phyloP scores from a whole-genome alignment of 2,329 filamentous ascomycete species.

The Xylariaceae sp. region DNA sequence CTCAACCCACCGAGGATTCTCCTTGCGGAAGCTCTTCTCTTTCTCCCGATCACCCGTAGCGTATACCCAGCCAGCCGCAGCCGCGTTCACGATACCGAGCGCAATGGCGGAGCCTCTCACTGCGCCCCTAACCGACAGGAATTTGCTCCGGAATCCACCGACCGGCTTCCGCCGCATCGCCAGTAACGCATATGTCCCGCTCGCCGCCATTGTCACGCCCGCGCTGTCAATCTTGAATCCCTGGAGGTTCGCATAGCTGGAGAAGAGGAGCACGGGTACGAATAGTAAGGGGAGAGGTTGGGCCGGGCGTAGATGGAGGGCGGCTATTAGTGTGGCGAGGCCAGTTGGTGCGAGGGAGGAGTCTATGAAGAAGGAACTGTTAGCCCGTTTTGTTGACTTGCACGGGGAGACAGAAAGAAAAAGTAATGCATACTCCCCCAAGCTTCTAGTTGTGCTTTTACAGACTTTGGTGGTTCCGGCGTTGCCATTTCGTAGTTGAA shows the following conservation, averaged over 20 bases:
- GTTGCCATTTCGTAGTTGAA: constrained; percentile 38
- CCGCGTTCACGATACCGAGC: constrained; percentile 54
- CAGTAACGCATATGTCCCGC: constrained; percentile 62
- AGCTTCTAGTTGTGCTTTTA: constrained; percentile 46
- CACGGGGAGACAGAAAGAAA: background rate
- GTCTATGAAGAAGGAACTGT: constrained; percentile 43
- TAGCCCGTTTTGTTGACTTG: constrained; percentile 3
- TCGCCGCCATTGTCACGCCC: constrained; percentile 61
- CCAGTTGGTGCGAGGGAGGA: constrained; percentile 60
- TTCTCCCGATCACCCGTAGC: constrained; percentile 55
- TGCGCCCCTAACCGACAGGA: constrained; percentile 54
- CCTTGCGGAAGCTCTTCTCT: constrained; percentile 55
- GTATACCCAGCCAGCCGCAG: constrained; percentile 59
- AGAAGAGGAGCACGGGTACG: constrained; percentile 59
- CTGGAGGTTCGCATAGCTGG: constrained; percentile 64
- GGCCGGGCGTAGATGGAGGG: constrained; percentile 61
- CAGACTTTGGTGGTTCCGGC: constrained; percentile 40
- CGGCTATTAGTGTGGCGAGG: constrained; percentile 61
- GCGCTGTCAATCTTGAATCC: constrained; percentile 64
- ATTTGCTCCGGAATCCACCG: constrained; percentile 42
- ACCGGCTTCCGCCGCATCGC: constrained; percentile 54
- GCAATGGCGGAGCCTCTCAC: constrained; percentile 59
- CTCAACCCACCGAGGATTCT: constrained; percentile 58
- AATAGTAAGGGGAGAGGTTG: constrained; percentile 57
- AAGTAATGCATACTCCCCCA: constrained; percentile 53